Conservation (phyloP, 805 yeast species). For the Zygosaccharomyces lentus region DNA sequence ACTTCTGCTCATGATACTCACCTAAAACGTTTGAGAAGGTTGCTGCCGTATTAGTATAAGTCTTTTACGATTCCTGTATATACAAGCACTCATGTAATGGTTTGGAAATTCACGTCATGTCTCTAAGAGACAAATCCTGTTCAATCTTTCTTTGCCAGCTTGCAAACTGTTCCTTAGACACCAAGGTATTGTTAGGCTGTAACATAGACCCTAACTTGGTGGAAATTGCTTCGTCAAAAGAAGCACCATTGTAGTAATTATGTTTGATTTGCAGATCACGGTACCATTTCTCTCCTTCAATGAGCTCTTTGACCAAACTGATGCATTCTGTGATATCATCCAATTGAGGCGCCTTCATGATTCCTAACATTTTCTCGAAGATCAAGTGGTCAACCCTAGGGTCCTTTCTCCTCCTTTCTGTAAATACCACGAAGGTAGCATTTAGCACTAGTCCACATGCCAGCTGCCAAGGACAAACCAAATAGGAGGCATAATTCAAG, state of each 20-base stretch:
- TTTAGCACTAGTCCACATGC: conserved; percentile 63
- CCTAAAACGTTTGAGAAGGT: conserved; percentile 52
- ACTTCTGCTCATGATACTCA: conserved; percentile 53
- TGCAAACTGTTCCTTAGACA: conserved; percentile 31
- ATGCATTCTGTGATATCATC: conserved; percentile 52
- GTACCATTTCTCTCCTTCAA: conserved; percentile 60
- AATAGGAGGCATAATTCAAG: conserved; percentile 46
- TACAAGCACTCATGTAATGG: conserved; percentile 4
- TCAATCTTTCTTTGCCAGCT: conserved; percentile 35
- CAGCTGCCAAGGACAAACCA: conserved; percentile 63
- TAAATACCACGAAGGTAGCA: conserved; percentile 53
- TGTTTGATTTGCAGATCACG: conserved; percentile 47
- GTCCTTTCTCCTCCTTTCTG: conserved; percentile 41
- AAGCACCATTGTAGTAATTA: conserved; percentile 32
- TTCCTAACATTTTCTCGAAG: conserved; percentile 46
- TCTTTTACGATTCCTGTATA: conserved; percentile 1
- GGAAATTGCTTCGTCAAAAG: conserved; percentile 24
- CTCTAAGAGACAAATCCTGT: conserved; percentile 28
- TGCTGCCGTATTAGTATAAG: conserved; percentile 41
- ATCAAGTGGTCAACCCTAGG: conserved; percentile 48
- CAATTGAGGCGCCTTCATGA: conserved; percentile 47
- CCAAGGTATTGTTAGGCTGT: conserved; percentile 31
- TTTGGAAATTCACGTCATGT: conserved; percentile 5
- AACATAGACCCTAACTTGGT: conserved; percentile 37
- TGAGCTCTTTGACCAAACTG: conserved; percentile 48